Base-by-base conservation (phyloP, 2,329 filamentous ascomycete genomes). In the Teratosphaeria gauchensis region DNA sequence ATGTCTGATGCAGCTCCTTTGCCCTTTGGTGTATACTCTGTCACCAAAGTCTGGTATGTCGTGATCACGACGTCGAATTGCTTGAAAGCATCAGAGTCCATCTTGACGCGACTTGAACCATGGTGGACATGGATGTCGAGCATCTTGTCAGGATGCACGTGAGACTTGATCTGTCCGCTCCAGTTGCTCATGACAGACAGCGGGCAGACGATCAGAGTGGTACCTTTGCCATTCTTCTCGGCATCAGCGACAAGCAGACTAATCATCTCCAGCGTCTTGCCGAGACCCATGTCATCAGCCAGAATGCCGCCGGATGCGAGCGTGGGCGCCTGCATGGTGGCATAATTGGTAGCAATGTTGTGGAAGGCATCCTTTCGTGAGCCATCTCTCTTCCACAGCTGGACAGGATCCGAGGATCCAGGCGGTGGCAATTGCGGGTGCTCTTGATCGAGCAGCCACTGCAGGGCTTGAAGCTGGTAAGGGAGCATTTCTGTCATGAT, bases 111-210 rank as follows among this genome's bases (percentile, higher is more conserved):
- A 64, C 79, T 75, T 64, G 75, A 70, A 0, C 88, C 88, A 68
- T 96, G 89, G 68, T 92, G 94, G 33, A 86, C 84, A 65, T 90
- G 78, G 4, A 94, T 79, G 9, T 80, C 84, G 6, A 90, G 83
- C 1, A 78, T 74, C 58, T 83, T 75, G n/a, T 87, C 80, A 4
- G 78, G 71, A 42, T 84, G 80, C 53, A 92, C 81, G 67, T 96
- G 91, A 42, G 82, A 80, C 62, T 82, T 77, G 57, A 92, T 88
- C 72, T 95, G 90, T 57, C 87, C 84, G 65, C 83, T 84, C 91
- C 91, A 96, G 66, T 95, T 95, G 68, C 87, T 91, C 88, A 95
- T 92, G 21, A 95, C 90, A 56, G 86, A 87, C 5, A 95, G 82
- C 0, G 91, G 91, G 0, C 89, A 85, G 57, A 95, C 79, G 56